A percentile compares a stretch with the other conserved stretches of the same genome.
These are phyloP conservation scores for Kodamaea ohmeri DNA, from an alignment of 1,139 yeast genomes.

Conservation along the genomic window DNA sequence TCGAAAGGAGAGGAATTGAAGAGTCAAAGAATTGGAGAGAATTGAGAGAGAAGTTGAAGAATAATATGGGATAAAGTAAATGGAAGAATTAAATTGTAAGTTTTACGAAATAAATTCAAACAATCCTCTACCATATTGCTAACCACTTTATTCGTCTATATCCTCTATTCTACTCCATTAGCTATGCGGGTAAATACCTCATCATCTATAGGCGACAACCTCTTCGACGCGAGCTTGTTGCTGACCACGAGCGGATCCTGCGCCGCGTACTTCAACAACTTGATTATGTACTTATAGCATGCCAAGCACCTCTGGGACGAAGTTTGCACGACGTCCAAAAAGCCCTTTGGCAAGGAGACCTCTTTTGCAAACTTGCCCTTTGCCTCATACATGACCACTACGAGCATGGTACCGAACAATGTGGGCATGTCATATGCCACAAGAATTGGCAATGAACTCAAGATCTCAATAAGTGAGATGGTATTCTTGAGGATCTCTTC, in stretches of 20 bases:
- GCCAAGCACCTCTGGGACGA: constrained; percentile 23
- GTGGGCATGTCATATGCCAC: constrained; percentile 35
- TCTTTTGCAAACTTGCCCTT: constrained; percentile 19
- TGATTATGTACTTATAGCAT: constrained; percentile 35
- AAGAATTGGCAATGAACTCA: constrained; percentile 41
- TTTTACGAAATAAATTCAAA: too few relatives aligned
- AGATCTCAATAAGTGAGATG: constrained; percentile 37
- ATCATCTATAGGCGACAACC: constrained; percentile 21
- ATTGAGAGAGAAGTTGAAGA: too few relatives aligned
- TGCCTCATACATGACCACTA: constrained; percentile 33
- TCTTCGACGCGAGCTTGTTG: constrained; percentile 29
- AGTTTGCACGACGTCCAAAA: constrained; percentile 21
- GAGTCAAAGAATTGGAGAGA: too few relatives aligned
- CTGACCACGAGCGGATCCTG: constrained; percentile 31
- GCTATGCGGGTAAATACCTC: constrained; percentile 19
- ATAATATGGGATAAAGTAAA: too few relatives aligned
- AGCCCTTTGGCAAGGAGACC: constrained; percentile 25
- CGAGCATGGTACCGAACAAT: constrained; percentile 34
- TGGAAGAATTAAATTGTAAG: too few relatives aligned
- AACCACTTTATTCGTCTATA: not conserved
- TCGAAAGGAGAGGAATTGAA: too few relatives aligned
- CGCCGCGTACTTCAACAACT: constrained; percentile 26
- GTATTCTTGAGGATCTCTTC: constrained; percentile 35
- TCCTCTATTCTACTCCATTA: constrained; percentile 8
- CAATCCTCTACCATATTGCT: too few relatives aligned